Evolutionary conservation across 2,329 filamentous ascomycete species (phyloP).

Genomic region (Ambrosiella cleistominuta): DNA sequence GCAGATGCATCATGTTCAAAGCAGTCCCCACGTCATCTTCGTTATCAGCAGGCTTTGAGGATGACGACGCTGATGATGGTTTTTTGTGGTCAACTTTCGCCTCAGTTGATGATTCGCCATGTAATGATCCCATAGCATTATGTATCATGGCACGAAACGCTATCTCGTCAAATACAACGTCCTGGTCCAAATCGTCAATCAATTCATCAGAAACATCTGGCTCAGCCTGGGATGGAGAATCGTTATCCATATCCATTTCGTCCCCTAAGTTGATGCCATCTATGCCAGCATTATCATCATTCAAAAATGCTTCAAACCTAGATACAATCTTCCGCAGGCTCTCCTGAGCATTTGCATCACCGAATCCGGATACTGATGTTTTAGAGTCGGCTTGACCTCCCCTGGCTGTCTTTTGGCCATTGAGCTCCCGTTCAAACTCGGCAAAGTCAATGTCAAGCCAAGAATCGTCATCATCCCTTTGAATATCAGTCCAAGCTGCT

Average conservation of each 20-base stretch:
- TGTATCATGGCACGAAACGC: conserved; percentile 79
- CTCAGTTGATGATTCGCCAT: not conserved
- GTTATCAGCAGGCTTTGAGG: not conserved
- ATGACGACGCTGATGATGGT: not conserved
- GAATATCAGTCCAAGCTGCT: conserved; percentile 40
- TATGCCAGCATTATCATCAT: conserved; percentile 63
- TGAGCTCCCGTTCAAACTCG: conserved; percentile 71
- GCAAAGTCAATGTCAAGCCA: conserved; percentile 89
- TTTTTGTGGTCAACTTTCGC: not conserved
- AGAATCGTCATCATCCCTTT: conserved; percentile 61
- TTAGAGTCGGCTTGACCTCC: conserved; percentile 18
- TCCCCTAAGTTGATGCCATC: conserved; percentile 56
- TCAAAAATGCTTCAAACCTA: conserved; percentile 81
- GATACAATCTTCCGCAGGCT: conserved; percentile 83
- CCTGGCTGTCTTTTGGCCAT: conserved; percentile 24
- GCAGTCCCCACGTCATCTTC: conserved; percentile 40
- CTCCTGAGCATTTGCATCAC: conserved; percentile 48
- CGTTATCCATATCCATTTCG: conserved; percentile 31
- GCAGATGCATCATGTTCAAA: conserved; percentile 43
- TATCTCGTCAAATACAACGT: conserved; percentile 50
- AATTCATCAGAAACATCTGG: conserved; percentile 27
- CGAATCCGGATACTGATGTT: conserved; percentile 31
- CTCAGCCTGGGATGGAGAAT: conserved; percentile 18
- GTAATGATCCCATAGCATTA: conserved; percentile 61
- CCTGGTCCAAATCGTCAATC: conserved; percentile 26